Conservation (phyloP, 305 asterid genomes). For the Fraxinus velutina region DNA sequence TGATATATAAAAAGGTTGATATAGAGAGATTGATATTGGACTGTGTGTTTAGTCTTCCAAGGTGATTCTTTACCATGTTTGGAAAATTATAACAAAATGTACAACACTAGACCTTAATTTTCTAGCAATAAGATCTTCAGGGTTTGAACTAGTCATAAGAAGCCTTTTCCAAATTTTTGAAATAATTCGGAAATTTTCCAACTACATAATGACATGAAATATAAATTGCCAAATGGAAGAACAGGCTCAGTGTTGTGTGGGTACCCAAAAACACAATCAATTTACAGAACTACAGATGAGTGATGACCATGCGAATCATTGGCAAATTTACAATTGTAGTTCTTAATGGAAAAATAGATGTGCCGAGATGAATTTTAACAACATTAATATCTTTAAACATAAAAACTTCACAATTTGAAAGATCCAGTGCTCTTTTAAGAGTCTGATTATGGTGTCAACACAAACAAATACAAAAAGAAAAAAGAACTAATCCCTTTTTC, state of each 20-base stretch:
- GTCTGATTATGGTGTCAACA: not conserved
- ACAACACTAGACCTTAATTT: not conserved
- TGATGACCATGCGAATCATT: not conserved
- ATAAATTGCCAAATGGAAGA: not conserved
- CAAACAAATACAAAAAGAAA: not conserved
- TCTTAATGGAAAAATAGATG: constrained; percentile 1
- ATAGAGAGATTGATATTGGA: not conserved
- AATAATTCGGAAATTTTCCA: not conserved
- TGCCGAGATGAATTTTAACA: constrained; percentile 5
- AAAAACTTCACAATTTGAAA: not conserved
- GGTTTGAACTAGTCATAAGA: not conserved
- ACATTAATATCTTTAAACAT: not conserved
- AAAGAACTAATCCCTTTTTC: not conserved
- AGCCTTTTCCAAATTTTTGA: not conserved
- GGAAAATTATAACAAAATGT: not conserved
- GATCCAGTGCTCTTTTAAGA: not conserved
- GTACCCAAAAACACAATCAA: not conserved
- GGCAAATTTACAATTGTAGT: not conserved
- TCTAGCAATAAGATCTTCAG: not conserved
- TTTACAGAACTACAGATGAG: not conserved
- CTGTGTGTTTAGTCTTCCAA: not conserved
- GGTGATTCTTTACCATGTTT: not conserved
- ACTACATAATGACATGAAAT: not conserved
- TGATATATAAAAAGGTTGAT: not conserved
- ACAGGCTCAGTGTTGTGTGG: not conserved